phyloP scores from a whole-genome alignment of 2,329 filamentous ascomycete species.

The Clarireedia sp. region DNA sequence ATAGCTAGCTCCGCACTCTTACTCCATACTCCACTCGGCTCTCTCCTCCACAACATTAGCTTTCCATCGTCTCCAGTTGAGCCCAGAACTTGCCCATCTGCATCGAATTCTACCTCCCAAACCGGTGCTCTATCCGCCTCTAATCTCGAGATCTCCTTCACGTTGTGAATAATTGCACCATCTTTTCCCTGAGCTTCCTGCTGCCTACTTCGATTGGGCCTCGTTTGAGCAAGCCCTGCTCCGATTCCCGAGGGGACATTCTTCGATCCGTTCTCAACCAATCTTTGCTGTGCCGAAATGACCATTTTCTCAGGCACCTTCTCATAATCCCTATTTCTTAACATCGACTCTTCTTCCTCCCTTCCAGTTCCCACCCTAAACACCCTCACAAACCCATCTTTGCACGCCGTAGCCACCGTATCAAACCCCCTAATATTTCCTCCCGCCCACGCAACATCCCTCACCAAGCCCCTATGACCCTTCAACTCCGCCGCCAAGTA shows the following conservation, averaged over 20 bases:
- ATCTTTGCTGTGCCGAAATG: slow-evolving; percentile 23
- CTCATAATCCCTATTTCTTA: slow-evolving; percentile 28
- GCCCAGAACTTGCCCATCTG: slow-evolving; percentile 63
- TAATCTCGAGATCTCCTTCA: slow-evolving; percentile 57
- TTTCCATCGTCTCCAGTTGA: slow-evolving; percentile 71
- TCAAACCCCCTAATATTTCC: slow-evolving; percentile 88
- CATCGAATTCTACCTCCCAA: slow-evolving; percentile 67
- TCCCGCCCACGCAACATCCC: slow-evolving; percentile 87
- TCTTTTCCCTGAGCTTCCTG: slow-evolving; percentile 40
- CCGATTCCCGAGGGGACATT: slow-evolving; percentile 43
- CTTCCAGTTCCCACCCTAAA: slow-evolving; percentile 63
- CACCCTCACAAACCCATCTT: slow-evolving; percentile 84
- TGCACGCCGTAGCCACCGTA: slow-evolving; percentile 82
- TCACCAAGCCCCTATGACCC: slow-evolving; percentile 67
- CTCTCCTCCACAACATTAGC: slow-evolving; percentile 52
- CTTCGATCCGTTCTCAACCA: slow-evolving; percentile 22
- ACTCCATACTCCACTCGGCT: slow-evolving; percentile 26
- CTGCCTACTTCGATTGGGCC: slow-evolving; percentile 37
- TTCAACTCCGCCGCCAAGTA: slow-evolving; percentile 73
- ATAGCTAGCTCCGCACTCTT: slow-evolving; percentile 28
- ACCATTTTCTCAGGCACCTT: slow-evolving; percentile 19
- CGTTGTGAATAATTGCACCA: slow-evolving; percentile 57
- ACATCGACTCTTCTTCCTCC: slow-evolving; percentile 33
- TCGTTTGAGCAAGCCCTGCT: slow-evolving; percentile 40
- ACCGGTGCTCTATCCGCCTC: slow-evolving; percentile 62